Percentiles rank a stretch among this genome's conserved stretches.
phyloP scores from a whole-genome alignment of 257 asterid species.

The Perilla frutescens region DNA sequence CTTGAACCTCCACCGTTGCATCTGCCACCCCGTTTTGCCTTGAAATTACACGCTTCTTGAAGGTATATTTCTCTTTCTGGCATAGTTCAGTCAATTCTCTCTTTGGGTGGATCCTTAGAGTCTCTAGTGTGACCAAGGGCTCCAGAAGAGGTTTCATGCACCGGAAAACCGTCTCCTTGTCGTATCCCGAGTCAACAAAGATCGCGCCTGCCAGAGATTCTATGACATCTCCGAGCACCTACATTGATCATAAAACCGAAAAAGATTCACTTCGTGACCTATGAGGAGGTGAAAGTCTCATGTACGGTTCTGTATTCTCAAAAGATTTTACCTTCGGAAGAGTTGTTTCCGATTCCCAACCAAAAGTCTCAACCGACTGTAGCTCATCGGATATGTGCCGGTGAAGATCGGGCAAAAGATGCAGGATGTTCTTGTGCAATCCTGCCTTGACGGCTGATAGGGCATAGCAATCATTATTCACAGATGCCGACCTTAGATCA shows the following conservation, averaged over 20 bases:
- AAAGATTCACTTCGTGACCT: too few relatives aligned
- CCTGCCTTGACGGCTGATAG: slow-evolving; percentile 62
- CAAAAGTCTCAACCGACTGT: slow-evolving; percentile 54
- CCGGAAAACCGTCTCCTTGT: slow-evolving; percentile 54
- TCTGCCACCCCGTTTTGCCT: slow-evolving; percentile 40
- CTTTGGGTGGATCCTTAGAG: slow-evolving; percentile 64
- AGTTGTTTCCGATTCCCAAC: slow-evolving; percentile 67
- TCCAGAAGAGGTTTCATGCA: slow-evolving; percentile 78
- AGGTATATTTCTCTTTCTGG: slow-evolving; percentile 44
- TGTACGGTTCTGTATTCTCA: neutral
- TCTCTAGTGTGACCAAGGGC: slow-evolving; percentile 75
- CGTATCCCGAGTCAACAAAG: slow-evolving; percentile 67
- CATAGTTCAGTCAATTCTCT: slow-evolving; percentile 71
- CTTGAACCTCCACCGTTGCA: slow-evolving; percentile 62
- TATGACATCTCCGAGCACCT: slow-evolving; percentile 91
- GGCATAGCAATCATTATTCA: slow-evolving; percentile 81
- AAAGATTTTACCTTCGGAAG: slow-evolving; percentile 61
- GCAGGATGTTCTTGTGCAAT: slow-evolving; percentile 70
- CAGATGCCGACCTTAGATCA: slow-evolving; percentile 88
- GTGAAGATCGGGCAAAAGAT: slow-evolving; percentile 69
- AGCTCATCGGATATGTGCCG: slow-evolving; percentile 47
- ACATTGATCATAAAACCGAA: slow-evolving; percentile 2
- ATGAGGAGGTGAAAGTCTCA: too few relatives aligned
- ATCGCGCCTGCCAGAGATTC: slow-evolving; percentile 89
- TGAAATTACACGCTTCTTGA: slow-evolving; percentile 34